phyloP scores from a whole-genome alignment of 306 rosid genomes.

The Echinosophora koreensis region DNA sequence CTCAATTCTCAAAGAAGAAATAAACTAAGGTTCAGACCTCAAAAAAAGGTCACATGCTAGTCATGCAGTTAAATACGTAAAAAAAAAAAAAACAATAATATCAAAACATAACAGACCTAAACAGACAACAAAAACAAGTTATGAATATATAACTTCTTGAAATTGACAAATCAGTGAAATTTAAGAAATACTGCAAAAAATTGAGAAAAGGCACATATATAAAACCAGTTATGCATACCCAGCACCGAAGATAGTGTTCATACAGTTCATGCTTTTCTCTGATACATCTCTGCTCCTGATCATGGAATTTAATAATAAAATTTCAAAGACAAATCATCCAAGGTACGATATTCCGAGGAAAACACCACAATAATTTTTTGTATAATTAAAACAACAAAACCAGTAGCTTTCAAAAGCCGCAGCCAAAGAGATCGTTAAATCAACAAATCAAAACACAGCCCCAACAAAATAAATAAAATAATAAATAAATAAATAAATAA shows the following conservation, averaged over 20 bases:
- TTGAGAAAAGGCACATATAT: background rate
- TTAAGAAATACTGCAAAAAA: background rate
- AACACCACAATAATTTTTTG: background rate
- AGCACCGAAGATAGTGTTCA: slow-evolving; percentile 36
- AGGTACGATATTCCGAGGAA: background rate
- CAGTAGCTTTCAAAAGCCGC: background rate
- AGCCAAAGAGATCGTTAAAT: background rate
- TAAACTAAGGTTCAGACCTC: too few species aligned
- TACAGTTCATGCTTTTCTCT: slow-evolving; percentile 47
- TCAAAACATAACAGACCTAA: too few species aligned
- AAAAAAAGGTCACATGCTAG: too few species aligned
- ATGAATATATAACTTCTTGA: too few species aligned
- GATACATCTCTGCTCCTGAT: slow-evolving; percentile 54
- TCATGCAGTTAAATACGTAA: too few species aligned
- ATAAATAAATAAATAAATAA: background rate
- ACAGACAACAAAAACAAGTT: background rate
- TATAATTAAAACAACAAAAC: slow-evolving; percentile 3
- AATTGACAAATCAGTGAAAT: background rate
- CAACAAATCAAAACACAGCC: background rate
- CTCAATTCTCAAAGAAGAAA: too few species aligned
- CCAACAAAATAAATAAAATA: too few species aligned
- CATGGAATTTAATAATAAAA: slow-evolving; percentile 36
- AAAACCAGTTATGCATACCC: slow-evolving; percentile 47
- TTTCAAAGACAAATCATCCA: slow-evolving; percentile 13
- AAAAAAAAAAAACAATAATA: too few species aligned